phyloP scores from a whole-genome alignment of 805 yeast species.

The Saturnispora silvae region DNA sequence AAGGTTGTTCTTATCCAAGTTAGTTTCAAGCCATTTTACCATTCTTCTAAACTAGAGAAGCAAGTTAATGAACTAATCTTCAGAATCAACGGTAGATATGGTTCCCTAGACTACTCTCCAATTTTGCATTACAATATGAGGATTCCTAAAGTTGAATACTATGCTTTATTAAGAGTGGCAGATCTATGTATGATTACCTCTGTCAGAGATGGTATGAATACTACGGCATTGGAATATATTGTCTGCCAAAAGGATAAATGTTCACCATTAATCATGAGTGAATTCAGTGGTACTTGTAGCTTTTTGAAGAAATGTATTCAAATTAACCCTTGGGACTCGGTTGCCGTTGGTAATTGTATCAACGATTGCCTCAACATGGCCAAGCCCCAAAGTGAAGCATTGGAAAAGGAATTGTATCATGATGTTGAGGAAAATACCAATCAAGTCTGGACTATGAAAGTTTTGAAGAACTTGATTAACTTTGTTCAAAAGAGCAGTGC shows the following conservation, averaged over 20 bases:
- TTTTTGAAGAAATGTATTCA: constrained; percentile 63
- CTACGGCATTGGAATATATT: constrained; percentile 87
- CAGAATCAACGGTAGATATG: constrained; percentile 76
- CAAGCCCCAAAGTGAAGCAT: constrained; percentile 30
- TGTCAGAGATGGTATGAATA: constrained; percentile 92
- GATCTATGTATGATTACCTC: constrained; percentile 85
- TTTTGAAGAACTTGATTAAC: constrained; percentile 33
- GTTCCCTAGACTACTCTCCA: constrained; percentile 73
- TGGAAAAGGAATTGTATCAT: constrained; percentile 47
- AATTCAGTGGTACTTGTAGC: constrained; percentile 82
- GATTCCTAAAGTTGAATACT: constrained; percentile 77
- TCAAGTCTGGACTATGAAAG: constrained; percentile 68
- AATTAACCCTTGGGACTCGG: constrained; percentile 96
- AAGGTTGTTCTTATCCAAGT: constrained; percentile 87
- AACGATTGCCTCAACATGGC: constrained; percentile 55
- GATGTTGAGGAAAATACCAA: constrained; percentile 63
- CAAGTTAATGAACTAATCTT: constrained; percentile 76
- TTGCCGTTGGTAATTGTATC: constrained; percentile 81
- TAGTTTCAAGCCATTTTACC: constrained; percentile 63
- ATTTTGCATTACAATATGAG: constrained; percentile 89
- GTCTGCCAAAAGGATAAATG: constrained; percentile 68
- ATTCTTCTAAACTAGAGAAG: constrained; percentile 58
- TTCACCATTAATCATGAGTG: constrained; percentile 79
- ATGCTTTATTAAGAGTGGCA: constrained; percentile 79
- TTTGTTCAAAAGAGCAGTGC: constrained; percentile 27